Evolutionary conservation across 139 green algal species (phyloP).

Genomic region (Edaphochlamys debaryana): DNA sequence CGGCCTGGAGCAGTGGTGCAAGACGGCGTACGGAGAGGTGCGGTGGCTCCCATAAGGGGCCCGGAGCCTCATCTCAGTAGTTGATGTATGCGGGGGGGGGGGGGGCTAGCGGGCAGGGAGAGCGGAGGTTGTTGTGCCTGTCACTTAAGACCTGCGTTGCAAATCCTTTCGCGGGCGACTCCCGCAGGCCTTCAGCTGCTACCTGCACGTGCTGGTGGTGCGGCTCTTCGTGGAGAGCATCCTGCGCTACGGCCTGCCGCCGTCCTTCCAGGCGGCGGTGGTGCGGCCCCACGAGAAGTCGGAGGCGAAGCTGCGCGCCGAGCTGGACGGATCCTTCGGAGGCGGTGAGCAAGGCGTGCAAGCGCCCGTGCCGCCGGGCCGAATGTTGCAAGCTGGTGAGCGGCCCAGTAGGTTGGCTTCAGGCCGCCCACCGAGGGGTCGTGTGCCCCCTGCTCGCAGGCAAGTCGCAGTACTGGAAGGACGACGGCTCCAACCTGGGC

Average conservation of each 20-base stretch:
- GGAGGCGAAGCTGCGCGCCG: constrained; percentile 70
- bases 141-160: too few relatives aligned
- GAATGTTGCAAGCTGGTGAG: too few relatives aligned
- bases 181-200: constrained; percentile 87
- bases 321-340: constrained; percentile 68
- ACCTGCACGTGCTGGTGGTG: constrained; percentile 92
- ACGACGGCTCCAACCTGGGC: constrained; percentile 51
- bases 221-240: constrained; percentile 98
- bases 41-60: too few relatives aligned
- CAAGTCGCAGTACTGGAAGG: constrained; percentile 63
- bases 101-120: too few relatives aligned
- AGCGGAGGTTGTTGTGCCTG: too few relatives aligned
- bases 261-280: constrained; percentile 78
- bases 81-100: too few relatives aligned
- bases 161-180: too few relatives aligned
- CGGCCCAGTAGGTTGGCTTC: too few relatives aligned
- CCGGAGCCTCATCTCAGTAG: too few relatives aligned
- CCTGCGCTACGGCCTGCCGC: constrained; percentile 96
- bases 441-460: neutral
- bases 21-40: constrained; percentile 90
- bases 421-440: too few relatives aligned
- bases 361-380: too few relatives aligned
- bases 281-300: constrained; percentile 80
- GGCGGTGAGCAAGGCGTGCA: constrained; percentile 53
- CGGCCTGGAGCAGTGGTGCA: constrained; percentile 87